phyloP scores from a whole-genome alignment of 768 basidiomycete genomes.

The Leucosporidium scottii region DNA sequence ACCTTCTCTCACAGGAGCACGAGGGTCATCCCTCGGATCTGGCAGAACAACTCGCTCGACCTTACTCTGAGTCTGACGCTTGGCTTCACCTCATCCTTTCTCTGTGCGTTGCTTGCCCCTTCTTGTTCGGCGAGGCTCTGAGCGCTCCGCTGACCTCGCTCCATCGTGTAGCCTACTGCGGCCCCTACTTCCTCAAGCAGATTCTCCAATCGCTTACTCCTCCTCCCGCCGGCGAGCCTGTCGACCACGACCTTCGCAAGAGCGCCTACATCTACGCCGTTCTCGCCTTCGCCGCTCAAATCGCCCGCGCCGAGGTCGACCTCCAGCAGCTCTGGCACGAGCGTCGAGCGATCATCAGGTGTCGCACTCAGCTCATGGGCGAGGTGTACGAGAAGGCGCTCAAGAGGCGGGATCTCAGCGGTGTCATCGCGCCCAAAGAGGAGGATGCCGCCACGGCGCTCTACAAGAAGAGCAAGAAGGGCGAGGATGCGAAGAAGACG shows the following conservation, averaged over 20 bases:
- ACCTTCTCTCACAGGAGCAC: background rate
- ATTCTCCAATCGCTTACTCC: slow-evolving; percentile 26
- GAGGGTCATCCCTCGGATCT: slow-evolving; percentile 21
- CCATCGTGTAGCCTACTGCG: slow-evolving; percentile 9
- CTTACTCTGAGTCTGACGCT: slow-evolving; percentile 15
- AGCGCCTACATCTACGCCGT: slow-evolving; percentile 31
- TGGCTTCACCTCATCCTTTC: slow-evolving; percentile 4
- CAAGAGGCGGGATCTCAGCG: slow-evolving; percentile 22
- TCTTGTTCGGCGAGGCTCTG: too few species aligned
- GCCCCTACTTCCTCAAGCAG: slow-evolving; percentile 26
- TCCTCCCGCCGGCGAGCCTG: background rate
- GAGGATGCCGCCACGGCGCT: background rate
- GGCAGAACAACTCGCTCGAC: slow-evolving; percentile 29
- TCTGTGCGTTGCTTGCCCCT: too few species aligned
- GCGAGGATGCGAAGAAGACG: background rate
- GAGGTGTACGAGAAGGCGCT: slow-evolving; percentile 33
- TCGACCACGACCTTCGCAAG: slow-evolving; percentile 6
- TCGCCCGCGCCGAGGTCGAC: slow-evolving; percentile 27
- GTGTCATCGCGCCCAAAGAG: slow-evolving; percentile 8
- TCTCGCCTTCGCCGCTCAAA: slow-evolving; percentile 28
- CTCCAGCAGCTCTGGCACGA: slow-evolving; percentile 29
- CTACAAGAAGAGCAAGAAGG: background rate
- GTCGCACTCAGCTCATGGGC: slow-evolving; percentile 12
- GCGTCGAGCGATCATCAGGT: slow-evolving; percentile 16
- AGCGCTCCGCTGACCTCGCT: too few species aligned